Percentiles rank a stretch among this genome's conserved stretches.
Conservation (phyloP, 805 yeast genomes). For the Torulaspora franciscae region DNA sequence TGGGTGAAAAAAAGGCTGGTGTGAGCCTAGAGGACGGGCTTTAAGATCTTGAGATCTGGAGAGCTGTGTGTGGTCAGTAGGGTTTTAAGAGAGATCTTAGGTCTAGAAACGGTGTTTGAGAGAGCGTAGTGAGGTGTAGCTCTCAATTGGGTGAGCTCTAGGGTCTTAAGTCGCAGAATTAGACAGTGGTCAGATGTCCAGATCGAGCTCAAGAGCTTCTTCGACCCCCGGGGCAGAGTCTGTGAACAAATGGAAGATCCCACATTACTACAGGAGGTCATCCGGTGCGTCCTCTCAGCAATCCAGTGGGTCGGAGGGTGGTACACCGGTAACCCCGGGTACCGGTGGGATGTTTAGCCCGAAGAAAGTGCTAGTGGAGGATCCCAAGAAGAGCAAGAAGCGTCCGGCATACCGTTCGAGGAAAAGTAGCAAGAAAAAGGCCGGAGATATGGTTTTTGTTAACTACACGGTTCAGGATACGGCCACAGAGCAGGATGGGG, state of each 20-base stretch:
- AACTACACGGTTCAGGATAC: constrained; percentile 35
- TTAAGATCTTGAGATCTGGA: constrained; percentile 1
- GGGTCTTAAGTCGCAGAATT: not conserved
- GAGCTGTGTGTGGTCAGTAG: not conserved
- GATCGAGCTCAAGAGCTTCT: constrained; percentile 8
- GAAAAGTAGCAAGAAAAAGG: constrained; percentile 16
- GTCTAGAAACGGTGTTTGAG: not conserved
- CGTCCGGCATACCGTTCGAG: constrained; percentile 14
- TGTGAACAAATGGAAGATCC: constrained; percentile 34
- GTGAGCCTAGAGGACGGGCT: not conserved
- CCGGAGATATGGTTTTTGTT: constrained; percentile 34
- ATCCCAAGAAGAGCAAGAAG: constrained; percentile 18
- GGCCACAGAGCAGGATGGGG: constrained; percentile 9
- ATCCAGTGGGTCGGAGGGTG: constrained; percentile 8
- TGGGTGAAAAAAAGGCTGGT: constrained; percentile 6
- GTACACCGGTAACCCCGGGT: constrained; percentile 19
- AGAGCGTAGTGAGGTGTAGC: not conserved
- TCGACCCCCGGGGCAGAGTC: constrained; percentile 24
- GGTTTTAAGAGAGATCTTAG: not conserved
- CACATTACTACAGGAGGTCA: constrained; percentile 33
- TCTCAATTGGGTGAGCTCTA: not conserved
- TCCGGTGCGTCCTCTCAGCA: constrained; percentile 12
- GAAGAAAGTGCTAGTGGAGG: constrained; percentile 29
- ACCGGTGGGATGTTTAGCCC: constrained; percentile 28
- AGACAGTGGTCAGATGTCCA: constrained; percentile 7